These are phyloP conservation scores for Lepiota subincarnata DNA, from an alignment of 768 basidiomycete genomes.

Conservation along the genomic window DNA sequence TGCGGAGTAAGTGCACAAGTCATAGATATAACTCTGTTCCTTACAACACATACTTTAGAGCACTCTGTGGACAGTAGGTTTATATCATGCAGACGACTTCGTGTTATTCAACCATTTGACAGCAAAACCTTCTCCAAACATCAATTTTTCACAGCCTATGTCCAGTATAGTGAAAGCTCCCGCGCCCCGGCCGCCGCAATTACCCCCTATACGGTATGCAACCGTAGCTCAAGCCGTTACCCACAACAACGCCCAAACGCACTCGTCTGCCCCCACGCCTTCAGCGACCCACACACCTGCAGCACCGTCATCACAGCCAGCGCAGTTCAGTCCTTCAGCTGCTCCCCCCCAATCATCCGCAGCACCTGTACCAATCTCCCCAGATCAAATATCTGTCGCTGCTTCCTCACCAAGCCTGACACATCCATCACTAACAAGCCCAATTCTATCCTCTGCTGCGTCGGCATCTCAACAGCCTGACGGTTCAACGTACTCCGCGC, in stretches of 20 bases:
- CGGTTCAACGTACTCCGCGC: constrained; percentile 66
- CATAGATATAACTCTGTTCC: constrained; percentile 5
- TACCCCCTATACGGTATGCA: constrained; percentile 86
- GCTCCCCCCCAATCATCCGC: constrained; percentile 35
- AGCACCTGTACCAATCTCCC: constrained; percentile 23
- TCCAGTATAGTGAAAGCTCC: constrained; percentile 69
- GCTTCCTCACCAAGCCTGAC: constrained; percentile 79
- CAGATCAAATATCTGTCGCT: constrained; percentile 39
- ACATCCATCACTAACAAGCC: constrained; percentile 80
- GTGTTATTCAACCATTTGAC: constrained; percentile 19
- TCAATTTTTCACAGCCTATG: constrained; percentile 79
- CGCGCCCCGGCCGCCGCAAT: constrained; percentile 47
- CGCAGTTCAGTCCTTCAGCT: constrained; percentile 20
- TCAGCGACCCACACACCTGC: constrained; percentile 25
- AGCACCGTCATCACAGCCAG: constrained; percentile 24
- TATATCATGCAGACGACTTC: constrained; percentile 1
- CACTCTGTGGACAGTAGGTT: constrained; percentile 64
- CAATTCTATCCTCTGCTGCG: constrained; percentile 75
- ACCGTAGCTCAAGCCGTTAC: constrained; percentile 75
- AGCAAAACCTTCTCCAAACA: constrained; percentile 74
- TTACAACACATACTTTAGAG: constrained; percentile 40
- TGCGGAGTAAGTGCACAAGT: constrained; percentile 58
- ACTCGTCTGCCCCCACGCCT: constrained; percentile 45
- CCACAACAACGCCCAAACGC: constrained; percentile 23
- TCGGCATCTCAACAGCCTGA: constrained; percentile 61